Evolutionary conservation across 179 eudicot genomes (phyloP), one percentile per base, ranked within the genome.

Genomic region (Beta macrorhiza): DNA sequence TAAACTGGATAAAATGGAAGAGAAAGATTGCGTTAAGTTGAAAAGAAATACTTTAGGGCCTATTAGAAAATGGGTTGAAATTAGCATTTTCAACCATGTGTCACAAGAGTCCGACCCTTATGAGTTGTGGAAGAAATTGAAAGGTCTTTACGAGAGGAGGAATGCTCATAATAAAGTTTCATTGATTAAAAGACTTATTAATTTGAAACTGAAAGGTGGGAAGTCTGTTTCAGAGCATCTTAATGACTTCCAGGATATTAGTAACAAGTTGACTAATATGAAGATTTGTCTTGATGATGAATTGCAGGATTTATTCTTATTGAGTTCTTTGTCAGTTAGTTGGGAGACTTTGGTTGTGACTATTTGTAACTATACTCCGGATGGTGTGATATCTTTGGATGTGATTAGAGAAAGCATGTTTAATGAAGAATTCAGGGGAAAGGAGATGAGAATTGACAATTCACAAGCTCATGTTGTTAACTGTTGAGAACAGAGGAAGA

Each of bases 181-280:
- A 29, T 29, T 29, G 32, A 29, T 29, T 29, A 29, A 29, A 29
- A 29, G 32, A 29, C 32, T 29, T 29, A 0, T 29, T 29, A 29
- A 29, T 29, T 29, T 29, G 32, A 29, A 29, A 29, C 1, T 29
- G 32, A 29, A 29, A 29, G 51, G 52, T 69, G 51, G 73, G 14
- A 69, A 69, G 73, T 69, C 19, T 5, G 73, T 42, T 45, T 69
- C 73, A 3, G 53, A 69, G 51, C 73, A 69, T 42, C 73, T 69
- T 69, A 69, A n/a, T 69, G 73, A 69, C 52, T 69, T 69, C 19
- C 20, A 69, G 45, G 73, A 69, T 37, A 44, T 69, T 37, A 44
- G 37, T 69, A 69, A 69, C 6, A 69, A 69, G 52, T 42, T 69
- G 51, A 42, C 73, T 69, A 69, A 47, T 69, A 69, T 69, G 13